Percentiles rank a stretch among this genome's conserved stretches.
phyloP scores from a whole-genome alignment of 805 yeast genomes.

The Candida corydali region DNA sequence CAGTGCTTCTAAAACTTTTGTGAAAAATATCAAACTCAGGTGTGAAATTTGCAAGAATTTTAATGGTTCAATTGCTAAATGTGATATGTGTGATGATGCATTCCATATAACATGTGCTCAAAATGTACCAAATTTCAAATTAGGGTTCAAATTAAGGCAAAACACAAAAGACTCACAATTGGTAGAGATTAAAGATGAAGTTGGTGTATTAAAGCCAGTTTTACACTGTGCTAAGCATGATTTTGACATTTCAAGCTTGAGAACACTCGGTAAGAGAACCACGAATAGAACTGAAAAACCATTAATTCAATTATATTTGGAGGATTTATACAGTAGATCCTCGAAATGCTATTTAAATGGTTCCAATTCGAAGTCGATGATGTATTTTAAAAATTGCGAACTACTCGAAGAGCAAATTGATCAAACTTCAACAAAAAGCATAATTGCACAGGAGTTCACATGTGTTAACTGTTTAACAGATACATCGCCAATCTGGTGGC shows the following conservation, averaged over 20 bases:
- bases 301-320: slow-evolving; percentile 36
- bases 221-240: slow-evolving; percentile 42
- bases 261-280: slow-evolving; percentile 26
- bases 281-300: slow-evolving; percentile 26
- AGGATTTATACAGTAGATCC: slow-evolving; percentile 21
- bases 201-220: slow-evolving; percentile 43
- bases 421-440: background rate
- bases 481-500: slow-evolving; percentile 39
- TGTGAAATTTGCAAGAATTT: slow-evolving; percentile 45
- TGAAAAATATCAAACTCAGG: slow-evolving; percentile 21
- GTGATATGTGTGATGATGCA: slow-evolving; percentile 40
- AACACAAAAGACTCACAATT: slow-evolving; percentile 19
- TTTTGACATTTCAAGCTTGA: slow-evolving; percentile 20
- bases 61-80: slow-evolving; percentile 49
- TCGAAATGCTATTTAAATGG: slow-evolving; percentile 20
- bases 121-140: slow-evolving; percentile 35
- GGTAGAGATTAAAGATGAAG: slow-evolving; percentile 17
- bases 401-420: background rate
- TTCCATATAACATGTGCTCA: slow-evolving; percentile 61
- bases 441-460: background rate
- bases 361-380: slow-evolving; percentile 28
- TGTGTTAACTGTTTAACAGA: slow-evolving; percentile 22
- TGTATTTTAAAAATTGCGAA: slow-evolving; percentile 18
- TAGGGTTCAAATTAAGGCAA: slow-evolving; percentile 51
- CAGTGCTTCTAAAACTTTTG: slow-evolving; percentile 23